A percentile compares a stretch with the other conserved stretches of the same genome.
phyloP scores from a whole-genome alignment of 73 alveolate species.

The Tetrahymena thermophila region DNA sequence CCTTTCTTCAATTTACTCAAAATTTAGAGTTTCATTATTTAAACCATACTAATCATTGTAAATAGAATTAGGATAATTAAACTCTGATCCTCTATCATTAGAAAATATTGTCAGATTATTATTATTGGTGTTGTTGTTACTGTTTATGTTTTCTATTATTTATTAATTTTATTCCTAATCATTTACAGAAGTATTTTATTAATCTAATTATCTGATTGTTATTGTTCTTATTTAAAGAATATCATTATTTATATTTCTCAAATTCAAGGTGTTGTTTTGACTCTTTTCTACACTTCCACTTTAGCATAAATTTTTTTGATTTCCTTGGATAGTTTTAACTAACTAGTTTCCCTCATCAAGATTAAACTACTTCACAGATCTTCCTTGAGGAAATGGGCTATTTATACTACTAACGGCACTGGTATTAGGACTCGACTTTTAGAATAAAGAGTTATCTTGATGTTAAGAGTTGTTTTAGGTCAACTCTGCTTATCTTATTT shows the following conservation, averaged over 20 bases:
- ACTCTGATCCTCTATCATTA: background rate
- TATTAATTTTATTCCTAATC: background rate
- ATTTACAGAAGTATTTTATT: background rate
- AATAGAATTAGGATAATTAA: background rate
- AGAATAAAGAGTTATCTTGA: background rate
- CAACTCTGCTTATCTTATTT: background rate
- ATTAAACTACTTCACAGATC: background rate
- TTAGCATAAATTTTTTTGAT: background rate
- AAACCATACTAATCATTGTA: background rate
- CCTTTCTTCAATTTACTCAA: background rate
- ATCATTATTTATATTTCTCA: background rate
- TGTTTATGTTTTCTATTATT: background rate
- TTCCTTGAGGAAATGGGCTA: background rate
- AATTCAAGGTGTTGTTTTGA: background rate
- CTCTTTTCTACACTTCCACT: background rate
- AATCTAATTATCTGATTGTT: background rate
- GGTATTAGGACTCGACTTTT: background rate
- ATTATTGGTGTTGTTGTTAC: background rate
- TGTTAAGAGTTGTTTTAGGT: background rate
- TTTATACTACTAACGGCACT: background rate
- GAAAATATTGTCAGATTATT: background rate
- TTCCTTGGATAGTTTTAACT: background rate
- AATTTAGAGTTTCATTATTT: background rate
- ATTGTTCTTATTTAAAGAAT: background rate
- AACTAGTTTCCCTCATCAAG: background rate